phyloP scores from a whole-genome alignment of 2,329 filamentous ascomycete genomes.

The Aspergillus novofumigatus region DNA sequence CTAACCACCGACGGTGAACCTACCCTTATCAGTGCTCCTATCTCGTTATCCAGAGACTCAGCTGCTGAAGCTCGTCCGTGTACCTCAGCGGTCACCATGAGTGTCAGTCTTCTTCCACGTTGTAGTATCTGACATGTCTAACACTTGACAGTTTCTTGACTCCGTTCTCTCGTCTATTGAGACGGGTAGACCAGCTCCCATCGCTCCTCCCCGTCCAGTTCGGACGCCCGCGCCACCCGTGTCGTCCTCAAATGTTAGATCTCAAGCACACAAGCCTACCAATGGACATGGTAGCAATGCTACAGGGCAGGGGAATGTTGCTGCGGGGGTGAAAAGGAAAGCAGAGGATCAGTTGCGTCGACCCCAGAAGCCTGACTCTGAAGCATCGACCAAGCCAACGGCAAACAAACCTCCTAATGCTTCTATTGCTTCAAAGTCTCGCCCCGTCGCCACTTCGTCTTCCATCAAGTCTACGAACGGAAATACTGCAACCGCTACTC shows the following conservation, averaged over 20 bases:
- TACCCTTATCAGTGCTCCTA: conserved; percentile 13
- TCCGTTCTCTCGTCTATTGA: conserved; percentile 50
- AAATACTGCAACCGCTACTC: conserved; percentile 13
- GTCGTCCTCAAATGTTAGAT: conserved; percentile 19
- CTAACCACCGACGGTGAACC: conserved; percentile 38
- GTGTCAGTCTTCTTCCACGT: conserved; percentile 26
- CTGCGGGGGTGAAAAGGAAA: conserved; percentile 37
- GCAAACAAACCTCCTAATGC: conserved; percentile 14
- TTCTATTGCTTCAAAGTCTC: conserved; percentile 18
- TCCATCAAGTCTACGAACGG: conserved; percentile 18
- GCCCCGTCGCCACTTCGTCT: conserved; percentile 10
- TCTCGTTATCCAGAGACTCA: conserved; percentile 1
- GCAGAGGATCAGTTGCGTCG: conserved; percentile 39
- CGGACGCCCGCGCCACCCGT: conserved; percentile 22
- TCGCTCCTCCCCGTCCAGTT: conserved; percentile 20
- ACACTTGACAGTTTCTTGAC: conserved; percentile 44
- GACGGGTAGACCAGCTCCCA: conserved; percentile 34
- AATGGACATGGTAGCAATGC: conserved; percentile 12
- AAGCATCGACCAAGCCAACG: conserved; percentile 14
- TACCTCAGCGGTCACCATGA: conserved; percentile 27
- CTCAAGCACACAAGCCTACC: conserved; percentile 20
- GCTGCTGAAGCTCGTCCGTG: not conserved
- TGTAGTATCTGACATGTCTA: conserved; percentile 11
- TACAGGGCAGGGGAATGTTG: conserved; percentile 14
- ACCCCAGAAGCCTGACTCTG: conserved; percentile 22